Evolutionary conservation across 108 stramenopile species (phyloP), one percentile per base, ranked within the genome.

Genomic region (Cyclotella atomus): DNA sequence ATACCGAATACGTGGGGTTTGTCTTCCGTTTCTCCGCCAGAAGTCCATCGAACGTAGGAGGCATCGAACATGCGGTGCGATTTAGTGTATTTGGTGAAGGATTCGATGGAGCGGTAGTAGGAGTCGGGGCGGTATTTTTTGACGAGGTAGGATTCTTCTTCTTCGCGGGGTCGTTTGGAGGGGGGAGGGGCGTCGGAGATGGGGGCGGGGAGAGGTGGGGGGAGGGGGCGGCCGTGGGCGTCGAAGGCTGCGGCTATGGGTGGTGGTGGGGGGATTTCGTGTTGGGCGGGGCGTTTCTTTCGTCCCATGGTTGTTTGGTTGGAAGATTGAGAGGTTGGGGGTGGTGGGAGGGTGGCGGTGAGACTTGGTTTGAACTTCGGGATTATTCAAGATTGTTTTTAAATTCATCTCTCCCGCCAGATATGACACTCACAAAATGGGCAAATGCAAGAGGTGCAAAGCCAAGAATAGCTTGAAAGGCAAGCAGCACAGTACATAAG

Each of bases 1-100:
- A 88, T 86, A 10, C 87, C 88, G 59, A 88, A 94, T 9, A 91
- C 88, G 75, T 83, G 76, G 5, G 90, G 90, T 50, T 88, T 88
- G 34, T 91, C 90, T 3, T 88, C 69, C 5, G 91, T 91, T 8
- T 79, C 83, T 15, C 93, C 77, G 20, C 70, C 93, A 9, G 34
- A 59, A 1, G 65, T 87, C 85, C 86, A 87, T 32, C 85, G 79
- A 2, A 89, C 84, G 76, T 90, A 94, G 2, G 87, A 28, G 8
- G 93, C 91, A 59, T 94, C 93, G 35, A 89, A 59, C 92, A 94
- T 94, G 54, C 93, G 85, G 83, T 94, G 93, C 25, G 88, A 76
- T 49, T 94, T 94, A 21, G 93, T 90, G 77, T 94, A 94, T 41
- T 86, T 84, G 49, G 88, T 77, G 71, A 94, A 94, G 34, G 93